Conservation (phyloP, 495 filamentous ascomycete species). For the Melanomma pulvis-pyrius region DNA sequence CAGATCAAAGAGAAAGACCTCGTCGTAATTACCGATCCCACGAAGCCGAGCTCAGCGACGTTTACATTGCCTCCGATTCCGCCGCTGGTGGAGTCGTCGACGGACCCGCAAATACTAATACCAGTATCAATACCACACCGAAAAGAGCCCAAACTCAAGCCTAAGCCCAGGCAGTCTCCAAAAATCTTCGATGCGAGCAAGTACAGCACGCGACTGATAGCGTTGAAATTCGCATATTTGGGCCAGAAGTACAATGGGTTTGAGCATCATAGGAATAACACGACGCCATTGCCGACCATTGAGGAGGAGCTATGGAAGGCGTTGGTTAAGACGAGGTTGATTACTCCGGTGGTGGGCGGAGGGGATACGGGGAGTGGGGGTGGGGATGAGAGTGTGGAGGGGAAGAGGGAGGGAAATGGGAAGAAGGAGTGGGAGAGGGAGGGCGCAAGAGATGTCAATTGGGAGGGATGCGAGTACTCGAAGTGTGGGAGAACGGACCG, state of each 20-base stretch:
- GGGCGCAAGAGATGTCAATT: conserved; percentile 57
- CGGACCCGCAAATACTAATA: too few relatives aligned
- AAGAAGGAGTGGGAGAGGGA: conserved; percentile 35
- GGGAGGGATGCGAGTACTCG: conserved; percentile 81
- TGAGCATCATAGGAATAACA: conserved; percentile 72
- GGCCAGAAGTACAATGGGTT: conserved; percentile 89
- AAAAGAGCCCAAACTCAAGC: conserved; percentile 29
- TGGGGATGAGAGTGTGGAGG: conserved; percentile 44
- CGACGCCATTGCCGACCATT: conserved; percentile 72
- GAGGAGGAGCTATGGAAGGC: conserved; percentile 94
- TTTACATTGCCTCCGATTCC: neutral
- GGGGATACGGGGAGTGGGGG: conserved; percentile 41
- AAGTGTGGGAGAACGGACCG: conserved; percentile 93
- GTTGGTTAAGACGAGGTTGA: conserved; percentile 73
- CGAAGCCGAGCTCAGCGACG: neutral
- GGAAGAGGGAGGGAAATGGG: conserved; percentile 39
- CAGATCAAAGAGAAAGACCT: conserved; percentile 8
- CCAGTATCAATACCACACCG: conserved; percentile 8
- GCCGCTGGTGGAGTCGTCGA: neutral
- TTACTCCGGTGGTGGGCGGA: conserved; percentile 59
- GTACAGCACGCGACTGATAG: conserved; percentile 81
- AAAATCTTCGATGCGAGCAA: conserved; percentile 70
- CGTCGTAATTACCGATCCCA: neutral
- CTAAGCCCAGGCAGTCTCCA: conserved; percentile 29
- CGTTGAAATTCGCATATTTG: conserved; percentile 91